phyloP scores from a whole-genome alignment of 257 asterid species.

The Orobanche coerulescens region DNA sequence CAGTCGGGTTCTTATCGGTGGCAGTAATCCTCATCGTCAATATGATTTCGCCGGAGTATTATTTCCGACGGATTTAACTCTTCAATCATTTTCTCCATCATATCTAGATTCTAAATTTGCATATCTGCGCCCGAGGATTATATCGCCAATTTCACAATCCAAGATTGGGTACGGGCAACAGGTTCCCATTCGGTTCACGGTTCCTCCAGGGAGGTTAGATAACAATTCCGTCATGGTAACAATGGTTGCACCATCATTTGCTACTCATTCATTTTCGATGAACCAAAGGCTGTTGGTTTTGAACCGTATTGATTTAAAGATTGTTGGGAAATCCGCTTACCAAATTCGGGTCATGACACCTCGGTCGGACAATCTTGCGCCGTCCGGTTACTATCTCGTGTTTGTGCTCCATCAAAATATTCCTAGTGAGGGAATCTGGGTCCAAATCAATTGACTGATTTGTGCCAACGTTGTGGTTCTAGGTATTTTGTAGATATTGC shows the following conservation, averaged over 20 bases:
- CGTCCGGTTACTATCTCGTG: conserved; percentile 37
- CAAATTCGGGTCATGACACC: conserved; percentile 22
- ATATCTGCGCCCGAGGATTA: conserved; percentile 25
- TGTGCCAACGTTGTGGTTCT: neutral
- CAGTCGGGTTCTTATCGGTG: conserved; percentile 39
- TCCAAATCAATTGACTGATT: conserved; percentile 21
- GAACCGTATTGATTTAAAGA: conserved; percentile 1
- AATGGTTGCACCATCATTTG: conserved; percentile 36
- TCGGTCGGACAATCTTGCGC: conserved; percentile 30
- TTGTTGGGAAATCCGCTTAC: neutral
- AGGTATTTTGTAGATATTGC: conserved; percentile 11
- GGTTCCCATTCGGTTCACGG: conserved; percentile 18
- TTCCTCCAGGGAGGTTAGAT: conserved; percentile 14
- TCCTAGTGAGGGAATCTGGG: conserved; percentile 48
- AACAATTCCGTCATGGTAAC: conserved; percentile 20
- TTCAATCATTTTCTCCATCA: conserved; percentile 39
- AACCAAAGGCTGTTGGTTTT: conserved; percentile 40
- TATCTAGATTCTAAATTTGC: conserved; percentile 21
- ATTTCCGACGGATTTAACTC: conserved; percentile 36
- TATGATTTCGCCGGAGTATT: conserved; percentile 26
- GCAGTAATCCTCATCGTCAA: conserved; percentile 32
- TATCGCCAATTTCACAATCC: conserved; percentile 25
- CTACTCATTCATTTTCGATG: conserved; percentile 46
- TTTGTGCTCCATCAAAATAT: conserved; percentile 36
- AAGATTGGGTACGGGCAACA: conserved; percentile 21